phyloP scores from a whole-genome alignment of 768 basidiomycete genomes.

The Auriscalpium vulgare region DNA sequence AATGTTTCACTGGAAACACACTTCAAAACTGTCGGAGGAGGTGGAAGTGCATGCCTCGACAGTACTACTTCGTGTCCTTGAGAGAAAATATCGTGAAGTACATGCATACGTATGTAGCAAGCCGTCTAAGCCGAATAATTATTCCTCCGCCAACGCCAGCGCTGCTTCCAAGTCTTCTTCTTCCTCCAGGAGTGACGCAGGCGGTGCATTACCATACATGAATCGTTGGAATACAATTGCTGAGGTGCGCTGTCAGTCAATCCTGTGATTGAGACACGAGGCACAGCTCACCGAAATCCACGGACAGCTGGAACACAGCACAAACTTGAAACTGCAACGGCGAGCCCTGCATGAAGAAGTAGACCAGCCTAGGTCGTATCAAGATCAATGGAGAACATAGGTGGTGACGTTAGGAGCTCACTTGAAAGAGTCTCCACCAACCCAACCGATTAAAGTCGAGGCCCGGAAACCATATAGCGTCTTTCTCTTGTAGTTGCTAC shows the following conservation, averaged over 20 bases:
- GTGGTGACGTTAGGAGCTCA: constrained; percentile 24
- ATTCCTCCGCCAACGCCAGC: constrained; percentile 56
- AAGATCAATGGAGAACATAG: not conserved
- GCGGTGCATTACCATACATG: constrained; percentile 65
- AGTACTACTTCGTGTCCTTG: no score
- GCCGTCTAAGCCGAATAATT: constrained; percentile 10
- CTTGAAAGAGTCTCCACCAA: constrained; percentile 84
- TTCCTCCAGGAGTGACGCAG: constrained; percentile 38
- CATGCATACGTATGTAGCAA: no score
- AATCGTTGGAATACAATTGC: constrained; percentile 69
- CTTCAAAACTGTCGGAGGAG: no score
- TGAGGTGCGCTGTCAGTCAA: constrained; percentile 19
- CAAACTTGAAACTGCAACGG: constrained; percentile 80
- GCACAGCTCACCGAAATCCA: constrained; percentile 58
- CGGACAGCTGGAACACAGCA: constrained; percentile 73
- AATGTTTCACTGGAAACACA: no score
- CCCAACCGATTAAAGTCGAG: constrained; percentile 78
- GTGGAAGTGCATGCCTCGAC: no score
- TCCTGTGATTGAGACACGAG: not conserved
- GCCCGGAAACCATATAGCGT: constrained; percentile 81
- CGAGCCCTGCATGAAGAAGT: constrained; percentile 69
- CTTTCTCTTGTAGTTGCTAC: constrained; percentile 69
- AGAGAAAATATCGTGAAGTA: no score
- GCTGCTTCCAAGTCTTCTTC: constrained; percentile 72
- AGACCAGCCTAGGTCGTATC: constrained; percentile 46